Base-by-base conservation (phyloP, 805 yeast species). In the Teunomyces funiuensis region DNA sequence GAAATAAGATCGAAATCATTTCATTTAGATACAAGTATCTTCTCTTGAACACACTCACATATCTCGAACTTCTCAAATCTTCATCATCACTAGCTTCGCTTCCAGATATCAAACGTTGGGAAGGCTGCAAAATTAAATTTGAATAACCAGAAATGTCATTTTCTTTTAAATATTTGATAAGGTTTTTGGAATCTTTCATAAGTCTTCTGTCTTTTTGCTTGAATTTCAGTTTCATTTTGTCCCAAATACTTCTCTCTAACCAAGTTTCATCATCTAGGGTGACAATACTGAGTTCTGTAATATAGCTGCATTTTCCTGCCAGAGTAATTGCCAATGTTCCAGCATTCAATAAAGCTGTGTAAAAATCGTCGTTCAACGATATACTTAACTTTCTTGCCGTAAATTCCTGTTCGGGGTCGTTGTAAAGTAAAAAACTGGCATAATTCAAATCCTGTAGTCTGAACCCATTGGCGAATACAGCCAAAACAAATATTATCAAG, bases 291-390 rank as follows among this genome's bases (percentile, higher is more conserved):
- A 76, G 65, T 52, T 84, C 88, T 37, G 78, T 73, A 29, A 82
- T 73, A 56, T 82, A 85, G 47, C 85, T 80, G 22, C 82, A 77
- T 42, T 74, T 76, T 2, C 85, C 82, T 0, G 86, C 82, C 39
- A 83, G 80, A n/a, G 82, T 77, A 28, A 84, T 72, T 11, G 85
- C 79, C 34, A 84, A 66, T 42, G 78, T 66, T 0, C 88, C 88
- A 37, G 80, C 59, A 52, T 79, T 79, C 49, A 77, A 66, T 40
- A 81, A 60, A 0, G 82, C 77, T 1, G 85, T 73, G 54, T 81
- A 79, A 55, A 85, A 85, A 60, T 85, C 90, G 52, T 83, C 88
- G 23, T 69, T 55, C 42, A 75, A 49, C 53, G 61, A 42, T 54
- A 77, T 40, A 67, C 18, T 13, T 5, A 36, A 58, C 54, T 69